Conservation (phyloP, 305 asterid species). For the Fraxinus velutina region DNA sequence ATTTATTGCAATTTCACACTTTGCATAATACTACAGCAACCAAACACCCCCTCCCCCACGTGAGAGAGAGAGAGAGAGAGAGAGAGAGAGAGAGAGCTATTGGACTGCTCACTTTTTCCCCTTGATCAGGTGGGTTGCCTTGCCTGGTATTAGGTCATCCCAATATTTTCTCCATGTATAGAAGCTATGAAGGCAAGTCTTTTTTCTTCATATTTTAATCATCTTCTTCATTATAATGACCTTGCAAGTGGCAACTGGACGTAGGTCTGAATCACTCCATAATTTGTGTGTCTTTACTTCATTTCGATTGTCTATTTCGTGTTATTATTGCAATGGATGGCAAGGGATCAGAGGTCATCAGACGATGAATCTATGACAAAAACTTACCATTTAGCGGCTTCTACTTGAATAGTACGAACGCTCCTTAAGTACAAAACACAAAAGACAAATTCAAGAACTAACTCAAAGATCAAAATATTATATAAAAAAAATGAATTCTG, state of each 20-base stretch:
- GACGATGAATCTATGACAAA: neutral
- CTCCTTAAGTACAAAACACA: neutral
- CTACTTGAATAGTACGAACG: neutral
- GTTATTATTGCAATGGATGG: neutral
- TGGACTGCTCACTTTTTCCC: neutral
- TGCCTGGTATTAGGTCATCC: neutral
- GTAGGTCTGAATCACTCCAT: neutral
- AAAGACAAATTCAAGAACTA: neutral
- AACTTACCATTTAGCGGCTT: slow-evolving; percentile 32
- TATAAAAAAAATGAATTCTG: neutral
- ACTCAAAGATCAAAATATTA: neutral
- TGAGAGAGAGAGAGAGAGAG: no score
- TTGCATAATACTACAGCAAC: slow-evolving; percentile 10
- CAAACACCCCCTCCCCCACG: neutral
- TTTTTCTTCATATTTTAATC: neutral
- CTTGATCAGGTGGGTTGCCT: neutral
- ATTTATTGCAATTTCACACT: neutral
- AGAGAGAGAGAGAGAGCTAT: no score
- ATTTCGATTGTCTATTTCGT: neutral
- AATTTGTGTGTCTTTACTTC: neutral
- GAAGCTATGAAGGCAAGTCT: neutral
- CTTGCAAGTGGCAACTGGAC: neutral
- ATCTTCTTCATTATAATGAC: neutral
- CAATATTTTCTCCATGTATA: neutral
- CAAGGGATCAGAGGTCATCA: no score